Percentiles rank a stretch among this genome's conserved stretches.
Evolutionary conservation across 768 basidiomycete species (phyloP).

Genomic region (Cytidiella melzeri): DNA sequence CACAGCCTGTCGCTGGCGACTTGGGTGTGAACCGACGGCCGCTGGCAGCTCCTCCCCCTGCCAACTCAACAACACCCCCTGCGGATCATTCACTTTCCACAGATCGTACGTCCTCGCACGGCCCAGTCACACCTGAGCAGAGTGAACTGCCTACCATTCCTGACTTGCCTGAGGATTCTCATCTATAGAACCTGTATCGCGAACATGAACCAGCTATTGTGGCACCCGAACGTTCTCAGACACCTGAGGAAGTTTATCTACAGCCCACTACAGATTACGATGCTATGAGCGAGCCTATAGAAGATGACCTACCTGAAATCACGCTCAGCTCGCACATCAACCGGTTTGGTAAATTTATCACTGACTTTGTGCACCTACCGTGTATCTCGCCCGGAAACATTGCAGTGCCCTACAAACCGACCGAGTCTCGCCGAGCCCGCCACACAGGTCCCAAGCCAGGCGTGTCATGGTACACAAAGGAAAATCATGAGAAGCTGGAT

Average conservation of each 20-base stretch:
- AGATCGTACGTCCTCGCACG: background rate
- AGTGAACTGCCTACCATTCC: background rate
- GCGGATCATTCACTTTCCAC: background rate
- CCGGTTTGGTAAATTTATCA: conserved; percentile 27
- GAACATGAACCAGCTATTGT: conserved; percentile 7
- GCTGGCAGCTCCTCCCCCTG: no score
- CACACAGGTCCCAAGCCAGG: conserved; percentile 11
- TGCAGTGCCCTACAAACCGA: conserved; percentile 29
- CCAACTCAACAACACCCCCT: background rate
- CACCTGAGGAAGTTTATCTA: conserved; percentile 26
- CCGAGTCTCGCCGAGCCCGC: conserved; percentile 20
- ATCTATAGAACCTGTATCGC: conserved; percentile 6
- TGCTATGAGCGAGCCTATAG: conserved; percentile 27
- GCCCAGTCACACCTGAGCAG: conserved; percentile 4
- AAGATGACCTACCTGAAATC: conserved; percentile 17
- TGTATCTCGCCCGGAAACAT: conserved; percentile 29
- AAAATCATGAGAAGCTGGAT: conserved; percentile 18
- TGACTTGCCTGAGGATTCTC: background rate
- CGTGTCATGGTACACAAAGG: conserved; percentile 22
- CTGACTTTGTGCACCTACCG: conserved; percentile 29
- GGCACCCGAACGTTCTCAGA: background rate
- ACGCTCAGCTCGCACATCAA: conserved; percentile 26
- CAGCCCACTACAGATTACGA: conserved; percentile 29
- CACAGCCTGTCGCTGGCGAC: no score
- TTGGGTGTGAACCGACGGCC: no score